A percentile compares a stretch with the other conserved stretches of the same genome.
Evolutionary conservation across 2,329 filamentous ascomycete species (phyloP).

Genomic region (Trichoderma simmonsii): DNA sequence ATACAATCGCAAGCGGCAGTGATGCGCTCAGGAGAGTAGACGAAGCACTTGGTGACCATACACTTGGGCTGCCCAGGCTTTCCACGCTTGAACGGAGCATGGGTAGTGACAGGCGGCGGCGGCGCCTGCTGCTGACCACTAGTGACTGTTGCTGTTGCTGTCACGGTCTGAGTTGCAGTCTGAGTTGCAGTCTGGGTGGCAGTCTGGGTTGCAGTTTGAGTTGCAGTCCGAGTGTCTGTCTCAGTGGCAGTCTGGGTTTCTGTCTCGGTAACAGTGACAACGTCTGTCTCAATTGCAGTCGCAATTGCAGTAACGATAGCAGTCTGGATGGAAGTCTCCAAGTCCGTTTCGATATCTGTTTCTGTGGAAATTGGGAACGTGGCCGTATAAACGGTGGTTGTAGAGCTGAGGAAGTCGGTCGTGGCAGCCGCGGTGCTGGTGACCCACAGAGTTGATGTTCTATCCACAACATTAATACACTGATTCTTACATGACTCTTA

Average conservation of each 20-base stretch:
- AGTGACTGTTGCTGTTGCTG: constrained; percentile 18
- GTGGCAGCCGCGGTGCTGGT: constrained; percentile 16
- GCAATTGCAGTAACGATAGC: not conserved
- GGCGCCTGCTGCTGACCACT: not conserved
- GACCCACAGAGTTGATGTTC: constrained; percentile 20
- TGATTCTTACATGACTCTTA: not conserved
- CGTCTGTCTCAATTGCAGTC: not conserved
- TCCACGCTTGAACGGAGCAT: constrained; percentile 12
- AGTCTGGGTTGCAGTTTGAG: not conserved
- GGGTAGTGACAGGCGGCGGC: not conserved
- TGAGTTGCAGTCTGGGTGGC: not conserved
- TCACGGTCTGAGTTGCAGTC: constrained; percentile 21
- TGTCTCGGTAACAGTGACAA: not conserved
- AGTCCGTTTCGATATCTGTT: constrained; percentile 13
- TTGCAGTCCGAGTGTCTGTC: not conserved
- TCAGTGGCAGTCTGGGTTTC: constrained; percentile 18
- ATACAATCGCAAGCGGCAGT: constrained; percentile 27
- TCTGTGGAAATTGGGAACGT: constrained; percentile 24
- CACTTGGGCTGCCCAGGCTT: constrained; percentile 20
- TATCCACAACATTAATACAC: not conserved
- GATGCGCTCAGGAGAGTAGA: constrained; percentile 26
- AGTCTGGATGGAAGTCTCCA: not conserved
- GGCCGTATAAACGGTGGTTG: constrained; percentile 23
- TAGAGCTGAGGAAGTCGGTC: constrained; percentile 18
- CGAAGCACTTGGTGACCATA: constrained; percentile 24